Conservation (phyloP, 2,329 filamentous ascomycete species). For the Cercospora zeae-maydis region DNA sequence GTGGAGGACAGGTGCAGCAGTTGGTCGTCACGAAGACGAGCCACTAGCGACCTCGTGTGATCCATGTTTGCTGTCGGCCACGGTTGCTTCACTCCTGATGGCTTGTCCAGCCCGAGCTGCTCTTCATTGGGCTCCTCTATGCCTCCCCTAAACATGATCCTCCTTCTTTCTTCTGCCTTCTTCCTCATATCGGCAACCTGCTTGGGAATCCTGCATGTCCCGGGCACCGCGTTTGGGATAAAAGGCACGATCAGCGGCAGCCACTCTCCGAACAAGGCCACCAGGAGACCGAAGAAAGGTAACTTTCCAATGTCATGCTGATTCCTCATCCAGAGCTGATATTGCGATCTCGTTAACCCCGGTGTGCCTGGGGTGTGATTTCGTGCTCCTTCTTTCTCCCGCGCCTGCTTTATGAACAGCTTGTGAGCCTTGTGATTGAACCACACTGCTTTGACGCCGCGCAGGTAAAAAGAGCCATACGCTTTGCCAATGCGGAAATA, state of each 20-base stretch:
- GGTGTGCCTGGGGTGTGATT: neutral
- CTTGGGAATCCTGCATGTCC: constrained; percentile 75
- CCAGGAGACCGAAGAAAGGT: constrained; percentile 70
- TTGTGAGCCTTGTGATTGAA: constrained; percentile 56
- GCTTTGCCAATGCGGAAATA: constrained; percentile 65
- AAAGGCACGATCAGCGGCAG: constrained; percentile 74
- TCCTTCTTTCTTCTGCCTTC: constrained; percentile 53
- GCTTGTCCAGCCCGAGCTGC: constrained; percentile 46
- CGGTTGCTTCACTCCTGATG: constrained; percentile 46
- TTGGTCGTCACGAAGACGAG: constrained; percentile 37
- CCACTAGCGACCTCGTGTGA: constrained; percentile 17
- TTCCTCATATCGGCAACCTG: constrained; percentile 62
- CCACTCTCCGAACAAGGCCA: constrained; percentile 80
- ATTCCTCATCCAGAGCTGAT: constrained; percentile 66
- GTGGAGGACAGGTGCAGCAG: constrained; percentile 42
- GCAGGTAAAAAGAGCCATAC: constrained; percentile 83
- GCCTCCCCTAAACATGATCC: constrained; percentile 50
- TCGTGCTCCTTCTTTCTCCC: constrained; percentile 6
- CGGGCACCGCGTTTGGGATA: constrained; percentile 69
- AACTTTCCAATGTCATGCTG: constrained; percentile 71
- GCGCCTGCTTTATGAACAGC: constrained; percentile 48
- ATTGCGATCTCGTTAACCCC: constrained; percentile 60
- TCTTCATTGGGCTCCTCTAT: constrained; percentile 68
- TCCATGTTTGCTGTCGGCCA: constrained; percentile 29
- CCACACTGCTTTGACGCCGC: constrained; percentile 71